A percentile compares a stretch with the other conserved stretches of the same genome.
Evolutionary conservation across 345 rosid genomes (phyloP).

Genomic region (Triadica sebifera): DNA sequence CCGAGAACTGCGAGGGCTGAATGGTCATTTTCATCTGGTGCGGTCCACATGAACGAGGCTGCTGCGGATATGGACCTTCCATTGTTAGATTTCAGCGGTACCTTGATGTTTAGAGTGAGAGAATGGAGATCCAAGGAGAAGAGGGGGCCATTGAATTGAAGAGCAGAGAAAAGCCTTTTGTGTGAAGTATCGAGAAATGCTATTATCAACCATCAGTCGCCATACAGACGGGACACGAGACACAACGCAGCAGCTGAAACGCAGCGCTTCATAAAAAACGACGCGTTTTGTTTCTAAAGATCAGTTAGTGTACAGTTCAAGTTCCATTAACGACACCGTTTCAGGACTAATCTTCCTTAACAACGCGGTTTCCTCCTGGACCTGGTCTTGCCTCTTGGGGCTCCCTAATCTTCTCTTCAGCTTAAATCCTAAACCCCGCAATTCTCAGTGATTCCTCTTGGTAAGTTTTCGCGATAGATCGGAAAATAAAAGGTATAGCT

Average conservation of each 20-base stretch:
- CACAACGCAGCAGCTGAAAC: not conserved
- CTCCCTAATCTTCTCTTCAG: not conserved
- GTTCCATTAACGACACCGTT: too few relatives aligned
- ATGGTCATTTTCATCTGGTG: constrained; percentile 41
- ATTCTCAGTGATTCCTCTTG: not conserved
- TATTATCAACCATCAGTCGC: not conserved
- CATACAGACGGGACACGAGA: not conserved
- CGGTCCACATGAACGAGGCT: constrained; percentile 39
- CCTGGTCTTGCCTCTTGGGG: not conserved
- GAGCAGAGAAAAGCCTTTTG: not conserved
- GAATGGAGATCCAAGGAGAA: not conserved
- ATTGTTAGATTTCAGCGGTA: constrained; percentile 12
- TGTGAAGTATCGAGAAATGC: not conserved
- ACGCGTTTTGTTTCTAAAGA: not conserved
- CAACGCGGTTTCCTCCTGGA: not conserved
- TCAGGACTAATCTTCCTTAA: too few relatives aligned
- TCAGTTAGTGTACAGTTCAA: too few relatives aligned
- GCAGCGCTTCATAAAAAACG: not conserved
- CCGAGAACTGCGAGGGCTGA: constrained; percentile 50
- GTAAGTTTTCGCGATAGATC: not conserved
- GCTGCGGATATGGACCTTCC: constrained; percentile 21
- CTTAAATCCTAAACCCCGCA: not conserved
- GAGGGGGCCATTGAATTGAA: constrained; percentile 6
- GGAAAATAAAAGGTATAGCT: not conserved
- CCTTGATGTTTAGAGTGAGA: not conserved